A percentile compares a stretch with the other conserved stretches of the same genome.
phyloP scores from a whole-genome alignment of 75 land plant species.

The Sequoia sempervirens region DNA sequence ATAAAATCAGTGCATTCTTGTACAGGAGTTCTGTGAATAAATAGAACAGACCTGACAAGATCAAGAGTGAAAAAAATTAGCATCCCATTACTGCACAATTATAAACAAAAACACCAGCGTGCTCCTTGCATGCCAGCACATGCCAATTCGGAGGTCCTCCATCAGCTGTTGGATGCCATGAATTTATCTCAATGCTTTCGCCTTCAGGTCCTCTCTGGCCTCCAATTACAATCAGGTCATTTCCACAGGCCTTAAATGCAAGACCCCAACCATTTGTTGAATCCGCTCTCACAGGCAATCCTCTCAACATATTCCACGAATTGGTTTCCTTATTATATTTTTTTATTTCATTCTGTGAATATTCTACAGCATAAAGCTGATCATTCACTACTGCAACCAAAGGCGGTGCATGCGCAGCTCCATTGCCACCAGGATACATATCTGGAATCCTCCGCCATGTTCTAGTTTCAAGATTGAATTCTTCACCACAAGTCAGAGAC shows the following conservation, averaged over 20 bases:
- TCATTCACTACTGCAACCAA: slow-evolving; percentile 54
- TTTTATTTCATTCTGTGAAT: slow-evolving; percentile 28
- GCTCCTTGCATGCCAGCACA: slow-evolving; percentile 23
- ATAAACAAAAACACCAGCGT: slow-evolving; percentile 32
- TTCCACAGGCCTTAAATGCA: slow-evolving; percentile 45
- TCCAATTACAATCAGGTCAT: slow-evolving; percentile 33
- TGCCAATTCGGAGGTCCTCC: slow-evolving; percentile 27
- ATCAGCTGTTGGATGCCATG: slow-evolving; percentile 20
- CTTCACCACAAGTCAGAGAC: slow-evolving; percentile 40
- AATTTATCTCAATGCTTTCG: slow-evolving; percentile 25
- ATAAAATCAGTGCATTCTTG: slow-evolving; percentile 8
- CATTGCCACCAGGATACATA: slow-evolving; percentile 37
- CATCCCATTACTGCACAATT: slow-evolving; percentile 52
- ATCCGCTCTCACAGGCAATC: slow-evolving; percentile 28
- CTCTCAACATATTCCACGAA: slow-evolving; percentile 36
- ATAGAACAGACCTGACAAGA: slow-evolving; percentile 8
- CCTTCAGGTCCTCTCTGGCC: slow-evolving; percentile 31
- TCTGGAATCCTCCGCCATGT: slow-evolving; percentile 41
- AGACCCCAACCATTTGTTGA: slow-evolving; percentile 54
- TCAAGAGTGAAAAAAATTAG: slow-evolving; percentile 6
- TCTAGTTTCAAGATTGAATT: slow-evolving; percentile 28
- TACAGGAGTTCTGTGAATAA: slow-evolving; percentile 8
- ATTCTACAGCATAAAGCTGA: slow-evolving; percentile 50
- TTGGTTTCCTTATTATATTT: slow-evolving; percentile 33
- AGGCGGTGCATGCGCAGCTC: slow-evolving; percentile 37